phyloP scores from a whole-genome alignment of 768 basidiomycete genomes.

The Kwoniella sp. region DNA sequence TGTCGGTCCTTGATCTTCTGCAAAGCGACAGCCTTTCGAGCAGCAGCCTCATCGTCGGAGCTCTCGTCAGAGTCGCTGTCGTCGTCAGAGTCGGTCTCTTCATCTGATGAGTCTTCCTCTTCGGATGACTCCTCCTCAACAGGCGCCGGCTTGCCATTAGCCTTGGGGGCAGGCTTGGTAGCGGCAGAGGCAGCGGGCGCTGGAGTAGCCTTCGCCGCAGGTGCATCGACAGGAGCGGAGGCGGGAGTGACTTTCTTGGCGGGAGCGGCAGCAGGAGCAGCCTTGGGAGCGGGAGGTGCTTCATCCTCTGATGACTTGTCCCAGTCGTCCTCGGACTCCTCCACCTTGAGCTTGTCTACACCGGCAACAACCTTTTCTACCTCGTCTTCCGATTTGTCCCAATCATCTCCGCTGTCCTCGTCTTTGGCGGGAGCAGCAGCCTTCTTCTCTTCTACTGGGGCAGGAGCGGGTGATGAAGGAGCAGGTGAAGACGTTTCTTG shows the following conservation, averaged over 20 bases:
- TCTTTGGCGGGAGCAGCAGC: conserved; percentile 29
- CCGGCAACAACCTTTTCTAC: conserved; percentile 53
- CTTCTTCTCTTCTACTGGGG: conserved; percentile 52
- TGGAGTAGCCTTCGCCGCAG: conserved; percentile 30
- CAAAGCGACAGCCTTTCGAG: conserved; percentile 81
- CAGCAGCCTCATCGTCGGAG: conserved; percentile 57
- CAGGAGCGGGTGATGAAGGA: conserved; percentile 38
- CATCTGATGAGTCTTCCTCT: conserved; percentile 30
- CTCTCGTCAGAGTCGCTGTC: conserved; percentile 47
- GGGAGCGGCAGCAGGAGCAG: conserved; percentile 32
- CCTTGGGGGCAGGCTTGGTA: conserved; percentile 34
- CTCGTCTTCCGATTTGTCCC: conserved; percentile 56
- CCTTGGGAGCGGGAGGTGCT: conserved; percentile 27
- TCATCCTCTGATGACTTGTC: conserved; percentile 54
- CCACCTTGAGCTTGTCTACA: conserved; percentile 50
- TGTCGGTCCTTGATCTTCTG: conserved; percentile 74
- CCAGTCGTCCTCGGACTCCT: conserved; percentile 56
- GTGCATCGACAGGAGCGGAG: conserved; percentile 27
- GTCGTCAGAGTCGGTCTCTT: conserved; percentile 36
- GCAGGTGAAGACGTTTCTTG: conserved; percentile 35
- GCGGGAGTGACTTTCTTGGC: conserved; percentile 16
- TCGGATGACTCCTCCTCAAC: conserved; percentile 55
- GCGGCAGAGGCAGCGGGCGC: conserved; percentile 27
- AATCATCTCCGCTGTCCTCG: conserved; percentile 58
- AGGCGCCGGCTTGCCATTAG: conserved; percentile 50